Evolutionary conservation across 768 basidiomycete genomes (phyloP), one percentile per base, ranked within the genome.

Genomic region (Naganishia vishniacii): DNA sequence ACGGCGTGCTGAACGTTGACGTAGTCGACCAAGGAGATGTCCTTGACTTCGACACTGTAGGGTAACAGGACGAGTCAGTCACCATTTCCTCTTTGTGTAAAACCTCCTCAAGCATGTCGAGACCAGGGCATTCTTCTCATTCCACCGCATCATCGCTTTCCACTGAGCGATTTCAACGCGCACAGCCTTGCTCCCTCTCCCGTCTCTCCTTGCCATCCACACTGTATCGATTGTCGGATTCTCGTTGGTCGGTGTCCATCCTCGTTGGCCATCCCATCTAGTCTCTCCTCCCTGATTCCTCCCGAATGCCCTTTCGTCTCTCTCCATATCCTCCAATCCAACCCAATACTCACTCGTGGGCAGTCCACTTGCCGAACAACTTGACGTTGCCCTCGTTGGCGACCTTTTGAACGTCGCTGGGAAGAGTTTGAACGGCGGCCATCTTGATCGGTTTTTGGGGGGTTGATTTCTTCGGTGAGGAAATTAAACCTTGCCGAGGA

Each of bases 321-420:
- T n/a, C 28, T 64, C 63, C 37, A 18, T 41, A 1, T 47, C 40
- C 45, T 16, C 2, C 45, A 48, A 4, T 47, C 45, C 53, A 46
- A 20, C 34, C 49, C 34, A 29, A 63, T 31, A 83, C 91, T 80
- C 83, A 95, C 93, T 91, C 92, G 77, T 91, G 87, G 68, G 91
- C 88, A 63, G 97, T 93, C 95, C 95, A 99, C 83, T 93, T 93
- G 76, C 91, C 92, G 78, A 99, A 99, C 68, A 99, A 86, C 81
- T 94, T 95, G 76, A 98, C 85, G 65, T 73, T 72, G 48, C 77
- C 78, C 70, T 78, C 78, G 71, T 78, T 73, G 64, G 78, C 76
- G 68, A 79, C 76, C 68, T 79, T 79, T 59, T 72, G 72, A 34
- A 78, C 77, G 65, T 78, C 76, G 61, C 66, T 64, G 48, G 78